A percentile compares a stretch with the other conserved stretches of the same genome.
These are phyloP conservation scores for Buxus sempervirens DNA, from an alignment of 164 flowering plant species.

Conservation along the genomic window DNA sequence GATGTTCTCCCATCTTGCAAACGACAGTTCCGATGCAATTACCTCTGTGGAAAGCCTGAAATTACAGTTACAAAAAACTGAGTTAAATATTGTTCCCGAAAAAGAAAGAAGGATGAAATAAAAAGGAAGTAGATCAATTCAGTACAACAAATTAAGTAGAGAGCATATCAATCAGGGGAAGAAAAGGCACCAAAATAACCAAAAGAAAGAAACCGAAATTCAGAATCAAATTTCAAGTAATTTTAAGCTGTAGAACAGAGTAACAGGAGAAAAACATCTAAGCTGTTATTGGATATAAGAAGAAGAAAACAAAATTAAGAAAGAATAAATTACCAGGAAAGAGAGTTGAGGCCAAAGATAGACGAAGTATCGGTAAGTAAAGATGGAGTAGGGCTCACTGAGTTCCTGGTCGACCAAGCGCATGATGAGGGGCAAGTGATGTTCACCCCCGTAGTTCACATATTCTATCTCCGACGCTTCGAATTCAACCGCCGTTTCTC, in stretches of 20 bases:
- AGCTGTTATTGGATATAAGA: background rate
- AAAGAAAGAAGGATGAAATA: constrained; percentile 1
- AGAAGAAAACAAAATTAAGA: background rate
- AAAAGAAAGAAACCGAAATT: background rate
- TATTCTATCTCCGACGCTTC: constrained; percentile 62
- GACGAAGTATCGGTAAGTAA: constrained; percentile 98
- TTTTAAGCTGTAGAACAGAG: background rate
- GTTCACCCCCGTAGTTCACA: constrained; percentile 89
- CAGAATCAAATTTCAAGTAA: background rate
- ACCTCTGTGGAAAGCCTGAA: constrained; percentile 84
- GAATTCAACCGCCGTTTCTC: constrained; percentile 15
- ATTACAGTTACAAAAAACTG: background rate
- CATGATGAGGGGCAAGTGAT: constrained; percentile 92
- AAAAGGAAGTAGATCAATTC: background rate
- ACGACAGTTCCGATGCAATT: constrained; percentile 91
- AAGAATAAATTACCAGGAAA: constrained; percentile 49
- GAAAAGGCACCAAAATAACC: background rate
- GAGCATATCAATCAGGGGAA: background rate
- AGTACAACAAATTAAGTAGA: background rate
- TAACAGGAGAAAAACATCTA: no score
- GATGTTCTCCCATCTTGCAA: constrained; percentile 98
- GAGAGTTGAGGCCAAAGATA: constrained; percentile 97
- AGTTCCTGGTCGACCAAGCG: constrained; percentile 84
- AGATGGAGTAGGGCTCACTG: constrained; percentile 98
- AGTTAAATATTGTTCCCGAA: background rate